phyloP scores from a whole-genome alignment of 176 grass and related monocot species.

The Hyparrhenia diplandra region DNA sequence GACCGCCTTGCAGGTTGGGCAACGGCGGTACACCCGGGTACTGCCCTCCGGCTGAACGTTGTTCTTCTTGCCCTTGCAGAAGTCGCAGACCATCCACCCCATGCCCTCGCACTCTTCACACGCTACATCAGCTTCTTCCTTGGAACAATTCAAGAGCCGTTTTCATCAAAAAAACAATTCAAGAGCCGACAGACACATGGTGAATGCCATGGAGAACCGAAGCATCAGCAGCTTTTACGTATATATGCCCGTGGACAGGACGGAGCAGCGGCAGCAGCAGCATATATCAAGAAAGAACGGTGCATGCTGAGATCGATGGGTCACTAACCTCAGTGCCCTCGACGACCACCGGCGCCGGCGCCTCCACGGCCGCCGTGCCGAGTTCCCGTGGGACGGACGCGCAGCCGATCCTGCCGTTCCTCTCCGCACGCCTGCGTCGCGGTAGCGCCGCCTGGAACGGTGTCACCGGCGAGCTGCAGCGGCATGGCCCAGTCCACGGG shows the following conservation, averaged over 20 bases:
- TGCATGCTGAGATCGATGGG: not conserved
- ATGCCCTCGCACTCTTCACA: slow-evolving; percentile 48
- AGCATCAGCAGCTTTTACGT: not conserved
- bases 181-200: not conserved
- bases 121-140: slow-evolving; percentile 42
- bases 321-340: slow-evolving; percentile 28
- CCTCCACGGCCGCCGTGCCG: not conserved
- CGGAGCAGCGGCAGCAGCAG: not conserved
- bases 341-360: not conserved
- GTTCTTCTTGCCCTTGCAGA: slow-evolving; percentile 81
- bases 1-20: slow-evolving; percentile 78
- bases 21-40: slow-evolving; percentile 65
- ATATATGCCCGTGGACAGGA: no score
- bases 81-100: slow-evolving; percentile 69
- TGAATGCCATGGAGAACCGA: no score
- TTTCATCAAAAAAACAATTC: no score
- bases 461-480: not conserved
- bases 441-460: not conserved
- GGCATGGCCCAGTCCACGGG: not conserved
- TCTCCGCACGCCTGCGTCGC: not conserved
- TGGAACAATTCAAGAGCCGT: no score
- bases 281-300: not conserved
- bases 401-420: not conserved
- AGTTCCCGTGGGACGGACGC: slow-evolving; percentile 17
- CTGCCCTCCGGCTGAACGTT: slow-evolving; percentile 56